Evolutionary conservation across 2,329 filamentous ascomycete genomes (phyloP).

Genomic region (Amylocarpus encephaloides): DNA sequence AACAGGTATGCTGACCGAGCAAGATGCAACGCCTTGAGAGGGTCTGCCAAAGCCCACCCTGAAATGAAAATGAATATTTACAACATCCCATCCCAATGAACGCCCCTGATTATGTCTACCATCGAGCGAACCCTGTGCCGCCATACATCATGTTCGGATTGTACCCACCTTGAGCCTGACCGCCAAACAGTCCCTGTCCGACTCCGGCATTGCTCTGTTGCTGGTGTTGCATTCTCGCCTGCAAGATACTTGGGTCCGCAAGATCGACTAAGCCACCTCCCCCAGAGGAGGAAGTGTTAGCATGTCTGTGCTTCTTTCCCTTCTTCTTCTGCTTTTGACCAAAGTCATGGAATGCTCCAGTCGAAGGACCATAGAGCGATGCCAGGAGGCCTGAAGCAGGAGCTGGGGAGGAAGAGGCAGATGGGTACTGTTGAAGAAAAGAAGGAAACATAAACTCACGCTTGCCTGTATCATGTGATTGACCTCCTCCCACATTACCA

Average conservation of each 20-base stretch:
- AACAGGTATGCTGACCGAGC: slow-evolving; percentile 34
- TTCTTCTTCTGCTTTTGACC: slow-evolving; percentile 99
- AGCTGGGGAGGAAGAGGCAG: slow-evolving; percentile 74
- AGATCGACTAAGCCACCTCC: slow-evolving; percentile 99
- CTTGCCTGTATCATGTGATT: slow-evolving; percentile 82
- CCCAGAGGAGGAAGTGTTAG: slow-evolving; percentile 99
- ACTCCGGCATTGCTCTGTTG: slow-evolving; percentile 74
- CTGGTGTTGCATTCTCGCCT: slow-evolving; percentile 91
- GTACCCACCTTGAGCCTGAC: slow-evolving; percentile 92
- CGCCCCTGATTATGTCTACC: slow-evolving; percentile 43
- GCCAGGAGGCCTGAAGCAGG: slow-evolving; percentile 85
- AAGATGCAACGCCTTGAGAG: slow-evolving; percentile 28
- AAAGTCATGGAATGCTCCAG: slow-evolving; percentile 84
- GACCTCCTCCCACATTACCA: slow-evolving; percentile 55
- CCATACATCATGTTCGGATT: slow-evolving; percentile 80
- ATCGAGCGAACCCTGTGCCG: slow-evolving; percentile 59
- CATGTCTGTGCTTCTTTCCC: slow-evolving; percentile 99
- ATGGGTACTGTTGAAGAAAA: slow-evolving; percentile 80
- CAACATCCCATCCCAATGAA: slow-evolving; percentile 22
- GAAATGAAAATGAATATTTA: slow-evolving; percentile 31
- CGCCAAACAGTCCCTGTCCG: slow-evolving; percentile 84
- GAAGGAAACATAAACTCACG: slow-evolving; percentile 97
- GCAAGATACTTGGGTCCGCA: slow-evolving; percentile 99
- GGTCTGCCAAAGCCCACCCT: slow-evolving; percentile 26
- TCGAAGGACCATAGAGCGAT: slow-evolving; percentile 77